These are phyloP conservation scores for Nelumbo lutea DNA, from an alignment of 164 flowering plant species.

Conservation along the genomic window DNA sequence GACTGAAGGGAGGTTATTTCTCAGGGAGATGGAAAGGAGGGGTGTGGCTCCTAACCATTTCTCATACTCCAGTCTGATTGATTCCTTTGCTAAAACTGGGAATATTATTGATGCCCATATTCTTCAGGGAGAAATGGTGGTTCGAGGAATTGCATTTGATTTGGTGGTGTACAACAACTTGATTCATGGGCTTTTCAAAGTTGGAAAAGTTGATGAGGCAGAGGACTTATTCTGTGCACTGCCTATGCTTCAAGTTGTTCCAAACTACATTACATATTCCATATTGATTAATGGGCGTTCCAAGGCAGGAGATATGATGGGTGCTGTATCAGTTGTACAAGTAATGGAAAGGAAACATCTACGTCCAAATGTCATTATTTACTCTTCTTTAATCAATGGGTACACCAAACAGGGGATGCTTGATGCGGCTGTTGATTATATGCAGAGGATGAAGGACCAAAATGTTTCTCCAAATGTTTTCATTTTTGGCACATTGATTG, in stretches of 20 bases:
- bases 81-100: constrained; percentile 51
- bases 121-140: constrained; percentile 59
- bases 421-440: constrained; percentile 42
- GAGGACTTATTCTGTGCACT: constrained; percentile 45
- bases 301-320: constrained; percentile 57
- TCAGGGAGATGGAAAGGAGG: constrained; percentile 62
- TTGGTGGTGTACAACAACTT: constrained; percentile 51
- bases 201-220: constrained; percentile 57
- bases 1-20: constrained; percentile 45
- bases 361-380: constrained; percentile 54
- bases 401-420: constrained; percentile 60
- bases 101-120: constrained; percentile 32
- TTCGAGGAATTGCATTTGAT: constrained; percentile 64
- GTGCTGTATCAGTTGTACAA: constrained; percentile 41
- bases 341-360: constrained; percentile 53
- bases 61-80: constrained; percentile 52
- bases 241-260: constrained; percentile 31
- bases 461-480: constrained; percentile 54
- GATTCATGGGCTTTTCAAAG: constrained; percentile 80
- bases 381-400: constrained; percentile 63
- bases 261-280: constrained; percentile 58
- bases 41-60: constrained; percentile 71
- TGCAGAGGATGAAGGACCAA: constrained; percentile 44
- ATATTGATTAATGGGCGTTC: constrained; percentile 66
- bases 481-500: constrained; percentile 53